These are phyloP conservation scores for Hypomontagnella monticulosa DNA, from an alignment of 495 filamentous ascomycete genomes.

Conservation along the genomic window DNA sequence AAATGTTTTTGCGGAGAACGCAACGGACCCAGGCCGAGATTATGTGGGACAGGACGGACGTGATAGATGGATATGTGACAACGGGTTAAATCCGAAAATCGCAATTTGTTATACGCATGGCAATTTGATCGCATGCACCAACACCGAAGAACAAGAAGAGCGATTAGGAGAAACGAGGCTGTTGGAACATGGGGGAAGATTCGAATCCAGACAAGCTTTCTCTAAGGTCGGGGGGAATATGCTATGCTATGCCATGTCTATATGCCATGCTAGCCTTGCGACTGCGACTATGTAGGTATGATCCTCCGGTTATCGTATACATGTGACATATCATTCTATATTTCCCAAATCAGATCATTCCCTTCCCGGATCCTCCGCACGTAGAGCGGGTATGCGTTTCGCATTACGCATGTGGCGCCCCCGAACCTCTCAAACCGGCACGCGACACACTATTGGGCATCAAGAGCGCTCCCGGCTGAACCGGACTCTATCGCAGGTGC, in stretches of 20 bases:
- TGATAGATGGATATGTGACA: too few species aligned
- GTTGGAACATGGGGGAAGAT: background rate
- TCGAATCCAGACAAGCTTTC: background rate
- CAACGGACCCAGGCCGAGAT: too few species aligned
- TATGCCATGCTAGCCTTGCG: constrained; percentile 18
- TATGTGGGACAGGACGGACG: too few species aligned
- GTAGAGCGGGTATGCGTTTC: background rate
- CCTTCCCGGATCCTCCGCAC: constrained; percentile 1
- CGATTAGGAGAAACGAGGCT: constrained; percentile 13
- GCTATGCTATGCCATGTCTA: constrained; percentile 19
- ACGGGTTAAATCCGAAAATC: too few species aligned
- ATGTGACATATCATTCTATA: constrained; percentile 32
- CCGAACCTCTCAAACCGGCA: background rate
- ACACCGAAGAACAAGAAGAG: background rate
- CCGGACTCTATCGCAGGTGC: constrained; percentile 55
- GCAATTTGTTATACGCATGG: constrained; percentile 12
- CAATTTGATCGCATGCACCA: constrained; percentile 20
- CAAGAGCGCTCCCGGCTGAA: background rate
- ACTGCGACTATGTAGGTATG: constrained; percentile 11
- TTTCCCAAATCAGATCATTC: constrained; percentile 18
- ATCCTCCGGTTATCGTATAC: constrained; percentile 17
- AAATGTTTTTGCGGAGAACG: background rate
- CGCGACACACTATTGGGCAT: constrained; percentile 17
- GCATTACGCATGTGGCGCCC: constrained; percentile 20
- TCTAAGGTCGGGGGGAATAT: constrained; percentile 11